Base-by-base conservation (phyloP, 1,139 yeast genomes). In the Candida glucosophila region DNA sequence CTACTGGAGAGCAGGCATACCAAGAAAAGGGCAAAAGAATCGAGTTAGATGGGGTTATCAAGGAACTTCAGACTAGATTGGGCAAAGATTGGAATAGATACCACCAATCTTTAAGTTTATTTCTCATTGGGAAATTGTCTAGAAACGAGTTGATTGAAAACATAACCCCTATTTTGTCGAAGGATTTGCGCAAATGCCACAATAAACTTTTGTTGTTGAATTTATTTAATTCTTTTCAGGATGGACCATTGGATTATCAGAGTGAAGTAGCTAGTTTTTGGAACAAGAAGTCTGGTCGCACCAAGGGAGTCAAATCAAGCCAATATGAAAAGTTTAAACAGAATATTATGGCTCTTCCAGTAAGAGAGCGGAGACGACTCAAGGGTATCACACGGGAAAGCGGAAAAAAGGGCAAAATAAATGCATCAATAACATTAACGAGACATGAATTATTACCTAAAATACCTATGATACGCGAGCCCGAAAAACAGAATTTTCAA, bases 61-160 rank as follows among this genome's bases (percentile, higher is more conserved):
- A 72, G 25, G 88, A 80, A 33, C 73, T 88, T 36, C 90, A 82
- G 36, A 64, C 65, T 29, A 62, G 67, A 32, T 51, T 88, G 31
- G 96, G 96, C 1, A 58, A 62, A 30, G 67, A 73, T 34, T 88
- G 98, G 98, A 90, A 80, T 38, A 70, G 71, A 33, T 88, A 88
- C 50, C 90, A 93, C 36, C 82, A 78, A 34, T 67, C 83, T 5
- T 65, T 88, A 19, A 76, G 92, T 32, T 58, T 72, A 28, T 88
- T 83, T 40, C 62, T 88, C 20, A 69, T 82, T 26, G 95, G 95
- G 4, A 77, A 77, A 44, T 58, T 86, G 13, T 80, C 95, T 5
- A 66, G 95, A 33, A 53, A 55, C 17, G 98, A 90, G 50, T 63
- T 88, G 33, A 73, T 76, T 31, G 56, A 56, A 10, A 71, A 58